A percentile compares a stretch with the other conserved stretches of the same genome.
phyloP scores from a whole-genome alignment of 495 filamentous ascomycete genomes.

The Clohesyomyces aquaticus region DNA sequence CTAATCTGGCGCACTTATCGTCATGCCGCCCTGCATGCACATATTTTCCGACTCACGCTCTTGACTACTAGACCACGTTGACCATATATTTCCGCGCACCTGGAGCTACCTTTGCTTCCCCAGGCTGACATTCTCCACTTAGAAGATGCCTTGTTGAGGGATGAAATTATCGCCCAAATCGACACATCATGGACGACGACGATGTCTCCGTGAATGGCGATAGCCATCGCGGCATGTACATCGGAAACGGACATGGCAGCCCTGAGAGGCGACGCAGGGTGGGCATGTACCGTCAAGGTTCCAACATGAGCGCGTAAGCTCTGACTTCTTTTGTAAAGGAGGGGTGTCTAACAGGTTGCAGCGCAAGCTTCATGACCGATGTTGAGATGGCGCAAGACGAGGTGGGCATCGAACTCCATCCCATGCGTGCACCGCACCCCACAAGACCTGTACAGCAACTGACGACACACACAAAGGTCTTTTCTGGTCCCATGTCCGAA shows the following conservation, averaged over 20 bases:
- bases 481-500: constrained; percentile 90
- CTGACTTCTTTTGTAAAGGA: neutral
- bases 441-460: constrained; percentile 29
- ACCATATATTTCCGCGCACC: no score
- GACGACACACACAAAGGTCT: constrained; percentile 62
- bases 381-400: constrained; percentile 99
- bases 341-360: constrained; percentile 18
- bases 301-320: constrained; percentile 73
- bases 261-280: constrained; percentile 24
- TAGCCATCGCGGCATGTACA: constrained; percentile 4
- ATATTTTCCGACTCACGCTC: no score
- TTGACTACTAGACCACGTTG: no score
- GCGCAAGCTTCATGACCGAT: constrained; percentile 80
- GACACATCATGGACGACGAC: constrained; percentile 1
- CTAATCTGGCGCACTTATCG: neutral
- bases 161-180: neutral
- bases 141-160: no score
- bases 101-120: no score
- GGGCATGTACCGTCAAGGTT: constrained; percentile 59
- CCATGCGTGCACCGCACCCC: constrained; percentile 13
- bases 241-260: constrained; percentile 25
- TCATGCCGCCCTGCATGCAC: no score
- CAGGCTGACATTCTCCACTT: no score
- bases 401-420: constrained; percentile 52
- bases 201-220: constrained; percentile 1